Conservation (phyloP, 192 early-diverging fungal species). For the Gorgonomyces haynaldii region DNA sequence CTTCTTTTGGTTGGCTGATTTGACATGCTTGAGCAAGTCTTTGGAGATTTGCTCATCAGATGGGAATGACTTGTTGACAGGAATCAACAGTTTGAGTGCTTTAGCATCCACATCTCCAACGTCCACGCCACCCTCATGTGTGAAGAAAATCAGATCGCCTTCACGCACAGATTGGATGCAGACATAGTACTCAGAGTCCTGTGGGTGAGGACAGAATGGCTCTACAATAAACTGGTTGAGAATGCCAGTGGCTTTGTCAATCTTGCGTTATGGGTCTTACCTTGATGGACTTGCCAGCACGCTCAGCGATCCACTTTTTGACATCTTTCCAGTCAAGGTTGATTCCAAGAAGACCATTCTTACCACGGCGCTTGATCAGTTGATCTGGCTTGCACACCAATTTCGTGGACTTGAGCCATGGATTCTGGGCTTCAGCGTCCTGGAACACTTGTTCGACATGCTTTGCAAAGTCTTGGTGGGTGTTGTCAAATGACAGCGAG, state of each 20-base stretch:
- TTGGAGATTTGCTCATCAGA: constrained; percentile 48
- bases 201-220: constrained; percentile 84
- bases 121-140: constrained; percentile 97
- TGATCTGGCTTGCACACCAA: constrained; percentile 97
- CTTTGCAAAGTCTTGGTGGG: constrained; percentile 8
- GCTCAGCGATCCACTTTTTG: constrained; percentile 79
- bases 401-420: constrained; percentile 72
- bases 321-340: constrained; percentile 82
- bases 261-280: constrained; percentile 43
- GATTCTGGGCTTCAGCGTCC: constrained; percentile 61
- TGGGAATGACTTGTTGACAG: constrained; percentile 69
- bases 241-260: constrained; percentile 71
- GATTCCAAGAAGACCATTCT: constrained; percentile 85
- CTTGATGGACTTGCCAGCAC: constrained; percentile 76
- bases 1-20: constrained; percentile 28
- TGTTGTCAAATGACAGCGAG: constrained; percentile 55
- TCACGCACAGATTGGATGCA: constrained; percentile 92
- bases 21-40: constrained; percentile 39
- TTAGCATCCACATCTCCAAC: constrained; percentile 98
- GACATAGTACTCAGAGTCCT: constrained; percentile 91
- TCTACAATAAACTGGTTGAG: constrained; percentile 94
- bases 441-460: constrained; percentile 57
- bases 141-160: constrained; percentile 93
- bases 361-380: constrained; percentile 95
- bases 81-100: constrained; percentile 73